These are phyloP conservation scores for Wickerhamomyces canadensis DNA, from an alignment of 805 yeast genomes.

Conservation along the genomic window DNA sequence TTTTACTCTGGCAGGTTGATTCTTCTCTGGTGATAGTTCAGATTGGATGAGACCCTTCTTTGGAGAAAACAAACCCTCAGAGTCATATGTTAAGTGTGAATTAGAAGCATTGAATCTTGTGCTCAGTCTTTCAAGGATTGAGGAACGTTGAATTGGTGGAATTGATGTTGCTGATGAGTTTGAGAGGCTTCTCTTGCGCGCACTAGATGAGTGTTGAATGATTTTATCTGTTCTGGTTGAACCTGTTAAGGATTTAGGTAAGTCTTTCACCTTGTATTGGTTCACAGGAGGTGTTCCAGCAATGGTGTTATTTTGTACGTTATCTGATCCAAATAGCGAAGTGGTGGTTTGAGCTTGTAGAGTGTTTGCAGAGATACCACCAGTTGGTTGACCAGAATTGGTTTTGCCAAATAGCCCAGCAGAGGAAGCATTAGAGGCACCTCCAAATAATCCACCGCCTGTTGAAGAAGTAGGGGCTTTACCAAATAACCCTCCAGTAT, in stretches of 20 bases:
- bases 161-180: conserved; percentile 14
- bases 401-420: conserved; percentile 7
- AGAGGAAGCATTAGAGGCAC: conserved; percentile 3
- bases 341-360: conserved; percentile 1
- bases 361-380: conserved; percentile 21
- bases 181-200: conserved; percentile 24
- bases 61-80: conserved; percentile 34
- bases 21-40: conserved; percentile 11
- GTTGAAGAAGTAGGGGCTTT: too few species aligned
- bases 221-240: conserved; percentile 19
- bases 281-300: conserved; percentile 28
- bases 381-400: background rate
- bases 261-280: conserved; percentile 26
- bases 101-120: conserved; percentile 26
- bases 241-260: conserved; percentile 35
- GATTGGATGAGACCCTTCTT: conserved; percentile 20
- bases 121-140: conserved; percentile 31
- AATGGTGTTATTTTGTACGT: conserved; percentile 16
- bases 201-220: conserved; percentile 3
- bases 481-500: conserved; percentile 23
- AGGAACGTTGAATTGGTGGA: conserved; percentile 17
- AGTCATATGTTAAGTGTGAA: conserved; percentile 21
- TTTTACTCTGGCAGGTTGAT: conserved; percentile 4
- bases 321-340: conserved; percentile 1
- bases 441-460: conserved; percentile 9